Evolutionary conservation across 176 grass and related monocot genomes (phyloP), one percentile per base, ranked within the genome.

Genomic region (Oryza longistaminata): DNA sequence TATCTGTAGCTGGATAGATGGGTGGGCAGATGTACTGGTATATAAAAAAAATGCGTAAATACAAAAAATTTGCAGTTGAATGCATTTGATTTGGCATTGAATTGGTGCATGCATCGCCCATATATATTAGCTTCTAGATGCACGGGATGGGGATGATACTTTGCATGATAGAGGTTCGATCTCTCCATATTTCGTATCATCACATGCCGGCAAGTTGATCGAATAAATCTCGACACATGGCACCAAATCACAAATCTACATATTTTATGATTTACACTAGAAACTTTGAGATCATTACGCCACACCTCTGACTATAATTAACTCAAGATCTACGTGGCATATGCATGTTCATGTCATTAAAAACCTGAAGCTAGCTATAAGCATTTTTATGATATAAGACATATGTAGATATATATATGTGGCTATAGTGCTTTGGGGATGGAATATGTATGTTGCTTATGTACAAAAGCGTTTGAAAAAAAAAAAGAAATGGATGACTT

Each of bases 171-270:
- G 19, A 2, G 2, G 1, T 58, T 2, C 27, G 27, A 27, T 27
- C 53, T 9, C 58, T 62, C n/a, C 66, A 73, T 58, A 79, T 71
- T 82, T 79, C 9, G 68, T 78, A 78, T 73, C 79, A 78, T 83
- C 83, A 82, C 79, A 82, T 83, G 83, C 73, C 45, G 37, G 74
- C 68, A 68, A 75, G 79, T 83, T 86, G 81, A 44, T 66, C 14
- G 74, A 42, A 83, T 49, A 90, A 87, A 87, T 87, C 84, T 79
- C 49, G 21, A 72, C 80, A 83, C 84, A 90, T 87, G 84, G 62
- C 35, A 90, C 61, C 74, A 69, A 69, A 90, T 83, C 74, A 74
- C 27, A 79, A 79, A 70, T 67, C 35, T 52, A 62, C 50, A 50
- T 83, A 79, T 44, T 79, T n/a, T 83, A 83, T 35, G 9, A 24